Base-by-base conservation (phyloP, 1,284 basidiomycete genomes). In the Sporisorium exsertum region DNA sequence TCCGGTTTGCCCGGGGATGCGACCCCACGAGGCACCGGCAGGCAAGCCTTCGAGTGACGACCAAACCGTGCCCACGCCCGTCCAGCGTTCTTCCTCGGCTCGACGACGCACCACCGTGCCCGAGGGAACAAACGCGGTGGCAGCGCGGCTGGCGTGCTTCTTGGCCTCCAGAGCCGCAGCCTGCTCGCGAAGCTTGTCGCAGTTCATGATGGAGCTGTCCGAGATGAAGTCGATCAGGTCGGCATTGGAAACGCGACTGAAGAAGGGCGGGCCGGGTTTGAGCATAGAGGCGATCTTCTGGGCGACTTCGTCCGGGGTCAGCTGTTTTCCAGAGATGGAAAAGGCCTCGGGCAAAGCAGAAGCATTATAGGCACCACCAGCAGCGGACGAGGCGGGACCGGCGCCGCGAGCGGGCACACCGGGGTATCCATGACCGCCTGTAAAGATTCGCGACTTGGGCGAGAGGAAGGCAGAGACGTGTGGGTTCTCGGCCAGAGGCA, bases 261-360 rank as follows among this genome's bases (percentile, higher is more conserved):
- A 82, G 58, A 82, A 82, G 2, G 81, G 81, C 13, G 79, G 79
- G 32, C 81, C 81, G 1, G 81, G 81, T 24, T 72, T 69, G 58
- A 82, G 76, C 67, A 82, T 73, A 15, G 66, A 70, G 10, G 81
- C 81, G 58, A 82, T 72, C 76, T 82, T 81, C 26, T 73, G 64
- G 1, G 78, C 78, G 5, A 80, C 69, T 53, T 80, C 74, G 15
- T 78, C 74, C 1, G 78, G 78, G 3, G 75, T 69, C 20, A 80
- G 49, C 51, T 78, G 72, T 49, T 66, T 72, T 33, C 72, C 72
- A 7, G 63, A 32, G 27, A 75, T 60, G 12, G 67, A 66, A 35
- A 70, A 64, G 2, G 64, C 61, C 9, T 61, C 57, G 4, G 51
- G 13, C 7, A 55, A 40, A 15, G 54, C 55, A 32, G 69, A 67